Conservation (phyloP, 805 yeast genomes). For the Metschnikowia arizonensis region DNA sequence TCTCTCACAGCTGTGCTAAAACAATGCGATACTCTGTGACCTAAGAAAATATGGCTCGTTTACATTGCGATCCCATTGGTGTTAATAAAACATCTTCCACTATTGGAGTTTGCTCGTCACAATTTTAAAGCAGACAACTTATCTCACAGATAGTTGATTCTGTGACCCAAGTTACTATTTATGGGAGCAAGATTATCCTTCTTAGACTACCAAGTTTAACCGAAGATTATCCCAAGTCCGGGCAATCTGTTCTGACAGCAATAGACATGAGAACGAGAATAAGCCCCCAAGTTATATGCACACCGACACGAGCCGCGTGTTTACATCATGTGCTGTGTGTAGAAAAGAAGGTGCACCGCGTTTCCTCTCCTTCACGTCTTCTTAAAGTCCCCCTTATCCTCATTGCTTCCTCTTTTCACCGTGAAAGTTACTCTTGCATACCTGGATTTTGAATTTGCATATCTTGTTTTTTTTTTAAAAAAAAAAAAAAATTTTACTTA, state of each 20-base stretch:
- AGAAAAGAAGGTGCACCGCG: conserved; percentile 10
- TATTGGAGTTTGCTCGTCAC: neutral
- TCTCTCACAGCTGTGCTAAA: neutral
- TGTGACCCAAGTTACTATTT: neutral
- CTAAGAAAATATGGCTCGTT: neutral
- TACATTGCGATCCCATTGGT: neutral
- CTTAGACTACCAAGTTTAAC: neutral
- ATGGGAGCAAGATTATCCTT: too few species aligned
- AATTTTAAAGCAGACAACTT: neutral
- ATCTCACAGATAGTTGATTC: neutral
- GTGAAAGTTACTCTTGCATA: neutral
- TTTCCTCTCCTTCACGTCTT: conserved; percentile 10
- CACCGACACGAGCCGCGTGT: conserved; percentile 13
- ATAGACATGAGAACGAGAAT: neutral
- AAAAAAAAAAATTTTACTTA: too few species aligned
- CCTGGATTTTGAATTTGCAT: too few species aligned
- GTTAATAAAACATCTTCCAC: neutral
- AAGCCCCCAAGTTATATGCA: conserved; percentile 7
- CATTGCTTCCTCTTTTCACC: conserved; percentile 5
- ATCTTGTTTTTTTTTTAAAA: too few species aligned
- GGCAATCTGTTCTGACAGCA: neutral
- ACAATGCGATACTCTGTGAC: neutral
- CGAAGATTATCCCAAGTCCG: neutral
- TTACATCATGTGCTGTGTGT: conserved; percentile 4
- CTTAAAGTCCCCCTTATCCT: conserved; percentile 10